phyloP scores from a whole-genome alignment of 441 rosid species.

The Cnidoscolus chayamansa region DNA sequence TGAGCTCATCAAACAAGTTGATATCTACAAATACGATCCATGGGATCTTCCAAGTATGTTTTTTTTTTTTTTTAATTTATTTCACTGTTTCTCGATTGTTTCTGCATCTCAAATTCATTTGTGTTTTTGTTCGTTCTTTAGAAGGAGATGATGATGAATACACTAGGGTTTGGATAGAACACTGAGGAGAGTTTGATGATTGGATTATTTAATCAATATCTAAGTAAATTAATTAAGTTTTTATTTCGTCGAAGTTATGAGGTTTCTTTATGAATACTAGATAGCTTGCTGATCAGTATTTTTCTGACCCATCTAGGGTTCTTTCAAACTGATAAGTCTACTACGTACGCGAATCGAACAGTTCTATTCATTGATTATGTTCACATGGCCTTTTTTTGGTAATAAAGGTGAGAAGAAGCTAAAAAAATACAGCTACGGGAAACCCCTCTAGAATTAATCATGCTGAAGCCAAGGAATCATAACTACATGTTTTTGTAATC shows the following conservation, averaged over 20 bases:
- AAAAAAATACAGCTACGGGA: no score
- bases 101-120: no score
- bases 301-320: not conserved
- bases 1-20: constrained; percentile 66
- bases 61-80: not conserved
- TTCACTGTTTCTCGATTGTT: no score
- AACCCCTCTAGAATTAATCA: no score
- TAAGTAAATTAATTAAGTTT: not conserved
- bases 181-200: not conserved
- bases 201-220: not conserved
- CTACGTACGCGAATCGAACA: not conserved
- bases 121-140: not conserved
- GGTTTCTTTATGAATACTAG: not conserved
- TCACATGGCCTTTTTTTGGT: not conserved
- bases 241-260: not conserved
- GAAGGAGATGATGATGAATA: not conserved
- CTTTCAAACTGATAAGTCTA: not conserved
- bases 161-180: constrained; percentile 6
- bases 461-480: no score
- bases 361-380: not conserved
- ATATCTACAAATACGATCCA: constrained; percentile 81
- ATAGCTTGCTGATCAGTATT: not conserved
- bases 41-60: constrained; percentile 95
- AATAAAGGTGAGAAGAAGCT: no score
- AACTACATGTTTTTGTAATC: no score